Base-by-base conservation (phyloP, 2,329 filamentous ascomycete species). In the Fusarium tanahbumbuense region DNA sequence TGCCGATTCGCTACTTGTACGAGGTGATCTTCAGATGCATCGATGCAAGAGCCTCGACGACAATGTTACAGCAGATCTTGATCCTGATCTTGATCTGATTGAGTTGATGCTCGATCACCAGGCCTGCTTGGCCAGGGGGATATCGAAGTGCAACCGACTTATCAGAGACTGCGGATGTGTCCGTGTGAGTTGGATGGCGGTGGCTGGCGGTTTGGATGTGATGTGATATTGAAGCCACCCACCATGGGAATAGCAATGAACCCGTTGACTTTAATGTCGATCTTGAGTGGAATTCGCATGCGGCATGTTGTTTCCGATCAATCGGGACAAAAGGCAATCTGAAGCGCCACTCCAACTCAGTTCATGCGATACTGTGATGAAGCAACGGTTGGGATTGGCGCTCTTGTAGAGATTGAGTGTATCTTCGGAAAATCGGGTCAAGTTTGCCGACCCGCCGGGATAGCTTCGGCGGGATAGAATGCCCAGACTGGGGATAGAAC, bases 1-100 rank as follows among this genome's bases (percentile, higher is more conserved):
- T 66, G 66, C 63, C 61, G 61, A 66, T 66, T 66, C 63, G 63
- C 48, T 61, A 30, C 16, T 6, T 8, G n/a, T 15, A 42, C 40
- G 34, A 60, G 30, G 18, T 41, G 55, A 61, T 48, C 23, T 54
- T 41, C 23, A 11, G 27, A 54, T 22, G 32, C 30, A 30, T 12
- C 42, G 30, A 47, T 42, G 61, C 18, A 64, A 20, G 37, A 34
- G 12, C 32, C 32, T 45, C 37, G 20, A 37, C 16, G 28, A 59
- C 42, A 30, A 42, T 40, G 37, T 48, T 9, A 10, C 28, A 18
- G 7, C 32, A 60, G 53, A 45, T 22, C 34, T 28, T 28, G 28
- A 28, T 28, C 27, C 18, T 37, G 50, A 64, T 58, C 60, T 20
- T 27, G 20, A 34, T 13, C 41, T 28, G 25, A n/a, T 28, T 20